Evolutionary conservation across 768 basidiomycete species (phyloP).

Genomic region (Pisolithus marmoratus): DNA sequence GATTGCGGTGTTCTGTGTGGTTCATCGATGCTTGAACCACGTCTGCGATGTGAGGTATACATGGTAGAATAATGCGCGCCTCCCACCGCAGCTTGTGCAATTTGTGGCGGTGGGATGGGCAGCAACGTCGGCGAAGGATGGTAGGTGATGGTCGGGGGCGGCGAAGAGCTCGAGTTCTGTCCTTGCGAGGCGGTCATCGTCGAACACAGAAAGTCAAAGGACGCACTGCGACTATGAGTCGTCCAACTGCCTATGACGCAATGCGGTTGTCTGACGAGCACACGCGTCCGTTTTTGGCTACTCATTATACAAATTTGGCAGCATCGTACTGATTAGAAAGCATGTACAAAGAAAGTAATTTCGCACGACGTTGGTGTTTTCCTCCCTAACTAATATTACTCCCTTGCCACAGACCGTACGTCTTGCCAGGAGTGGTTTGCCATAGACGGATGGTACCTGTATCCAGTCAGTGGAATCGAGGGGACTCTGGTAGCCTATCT

Average conservation of each 20-base stretch:
- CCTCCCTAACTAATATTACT: conserved; percentile 32
- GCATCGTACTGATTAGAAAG: too few species aligned
- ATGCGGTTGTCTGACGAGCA: too few species aligned
- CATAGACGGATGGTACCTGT: conserved; percentile 91
- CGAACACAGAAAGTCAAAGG: background rate
- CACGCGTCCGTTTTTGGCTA: too few species aligned
- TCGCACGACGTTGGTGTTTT: background rate
- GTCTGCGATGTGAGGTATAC: conserved; percentile 9
- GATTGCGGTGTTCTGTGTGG: conserved; percentile 6
- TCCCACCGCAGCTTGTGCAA: conserved; percentile 54
- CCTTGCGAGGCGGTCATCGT: conserved; percentile 1
- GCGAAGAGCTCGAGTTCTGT: conserved; percentile 4
- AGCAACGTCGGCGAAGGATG: conserved; percentile 39
- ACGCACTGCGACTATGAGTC: too few species aligned
- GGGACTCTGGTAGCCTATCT: conserved; percentile 17
- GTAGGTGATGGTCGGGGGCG: conserved; percentile 38
- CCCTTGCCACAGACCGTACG: conserved; percentile 89
- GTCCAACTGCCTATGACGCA: background rate
- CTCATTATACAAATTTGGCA: too few species aligned
- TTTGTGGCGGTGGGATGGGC: conserved; percentile 42
- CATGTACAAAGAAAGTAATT: too few species aligned
- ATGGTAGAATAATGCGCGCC: conserved; percentile 60
- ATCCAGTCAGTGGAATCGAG: conserved; percentile 4
- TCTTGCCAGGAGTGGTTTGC: conserved; percentile 94
- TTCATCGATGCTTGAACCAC: conserved; percentile 14